Evolutionary conservation across 1,284 basidiomycete species (phyloP).

Genomic region (Puccinia hordei): DNA sequence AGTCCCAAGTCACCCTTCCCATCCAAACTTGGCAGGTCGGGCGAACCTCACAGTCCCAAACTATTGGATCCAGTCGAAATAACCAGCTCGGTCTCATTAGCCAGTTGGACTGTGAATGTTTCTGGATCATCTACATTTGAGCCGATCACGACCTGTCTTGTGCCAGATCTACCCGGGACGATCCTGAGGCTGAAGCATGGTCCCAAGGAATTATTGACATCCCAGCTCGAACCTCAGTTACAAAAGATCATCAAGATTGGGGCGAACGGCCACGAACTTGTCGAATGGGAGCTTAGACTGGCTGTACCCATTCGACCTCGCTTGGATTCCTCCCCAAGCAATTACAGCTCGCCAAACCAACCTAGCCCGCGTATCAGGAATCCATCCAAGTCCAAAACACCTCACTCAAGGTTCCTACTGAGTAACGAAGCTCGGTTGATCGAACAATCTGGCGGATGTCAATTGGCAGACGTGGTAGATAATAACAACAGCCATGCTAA

Average conservation of each 20-base stretch:
- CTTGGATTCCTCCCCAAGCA: not conserved
- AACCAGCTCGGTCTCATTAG: too few relatives aligned
- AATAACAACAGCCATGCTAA: not conserved
- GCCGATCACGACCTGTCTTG: not conserved
- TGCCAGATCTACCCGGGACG: not conserved
- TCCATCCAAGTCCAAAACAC: not conserved
- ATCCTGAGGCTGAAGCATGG: conserved; percentile 1
- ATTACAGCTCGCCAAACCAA: not conserved
- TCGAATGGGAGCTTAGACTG: conserved; percentile 1
- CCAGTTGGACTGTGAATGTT: not conserved
- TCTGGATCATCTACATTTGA: too few relatives aligned
- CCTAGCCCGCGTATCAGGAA: not conserved
- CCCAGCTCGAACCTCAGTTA: not conserved
- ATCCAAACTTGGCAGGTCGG: not conserved
- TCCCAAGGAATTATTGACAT: not conserved
- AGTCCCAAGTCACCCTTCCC: not conserved
- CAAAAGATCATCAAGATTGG: not conserved
- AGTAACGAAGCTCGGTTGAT: not conserved
- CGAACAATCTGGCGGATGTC: not conserved
- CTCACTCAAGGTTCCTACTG: not conserved
- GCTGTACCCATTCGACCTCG: not conserved
- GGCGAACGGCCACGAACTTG: not conserved
- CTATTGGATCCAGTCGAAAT: not conserved
- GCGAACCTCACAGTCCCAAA: not conserved
- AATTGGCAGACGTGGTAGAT: not conserved